Conservation (phyloP, 2,329 filamentous ascomycete species). For the Sclerotinia spermophila region DNA sequence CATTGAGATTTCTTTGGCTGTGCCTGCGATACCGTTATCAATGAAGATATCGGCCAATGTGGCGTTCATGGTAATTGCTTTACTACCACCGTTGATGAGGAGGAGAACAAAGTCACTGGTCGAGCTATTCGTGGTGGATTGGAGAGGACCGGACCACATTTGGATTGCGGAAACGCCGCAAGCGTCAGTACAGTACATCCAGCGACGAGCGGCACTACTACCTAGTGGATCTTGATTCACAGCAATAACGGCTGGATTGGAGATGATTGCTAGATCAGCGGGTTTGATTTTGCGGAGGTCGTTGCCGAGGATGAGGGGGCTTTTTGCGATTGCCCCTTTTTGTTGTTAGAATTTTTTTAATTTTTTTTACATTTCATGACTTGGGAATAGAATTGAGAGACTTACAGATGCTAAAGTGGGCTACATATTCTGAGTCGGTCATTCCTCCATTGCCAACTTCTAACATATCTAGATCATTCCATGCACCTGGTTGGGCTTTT, state of each 20-base stretch:
- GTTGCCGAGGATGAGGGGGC: conserved; percentile 35
- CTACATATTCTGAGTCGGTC: conserved; percentile 39
- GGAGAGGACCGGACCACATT: conserved; percentile 47
- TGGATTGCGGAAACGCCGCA: conserved; percentile 46
- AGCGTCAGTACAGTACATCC: conserved; percentile 43
- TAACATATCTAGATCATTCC: conserved; percentile 38
- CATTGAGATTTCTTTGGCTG: conserved; percentile 41
- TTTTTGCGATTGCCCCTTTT: conserved; percentile 33
- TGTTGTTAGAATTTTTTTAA: neutral
- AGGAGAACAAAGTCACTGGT: conserved; percentile 47
- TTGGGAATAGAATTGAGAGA: neutral
- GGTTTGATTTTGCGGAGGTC: conserved; percentile 35
- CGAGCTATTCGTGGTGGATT: conserved; percentile 40
- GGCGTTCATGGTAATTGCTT: conserved; percentile 45
- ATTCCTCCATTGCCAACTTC: conserved; percentile 41
- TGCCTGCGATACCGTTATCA: conserved; percentile 43
- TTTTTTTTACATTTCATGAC: neutral
- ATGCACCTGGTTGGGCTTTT: conserved; percentile 35
- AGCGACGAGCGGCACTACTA: conserved; percentile 42
- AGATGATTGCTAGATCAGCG: conserved; percentile 40
- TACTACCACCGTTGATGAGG: conserved; percentile 47
- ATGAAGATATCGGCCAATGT: conserved; percentile 52
- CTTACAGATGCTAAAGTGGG: conserved; percentile 35
- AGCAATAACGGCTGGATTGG: conserved; percentile 44
- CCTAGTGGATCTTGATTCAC: conserved; percentile 42